A percentile compares a stretch with the other conserved stretches of the same genome.
These are phyloP conservation scores for Sicyos edulis DNA, from an alignment of 306 rosid genomes.

Conservation along the genomic window DNA sequence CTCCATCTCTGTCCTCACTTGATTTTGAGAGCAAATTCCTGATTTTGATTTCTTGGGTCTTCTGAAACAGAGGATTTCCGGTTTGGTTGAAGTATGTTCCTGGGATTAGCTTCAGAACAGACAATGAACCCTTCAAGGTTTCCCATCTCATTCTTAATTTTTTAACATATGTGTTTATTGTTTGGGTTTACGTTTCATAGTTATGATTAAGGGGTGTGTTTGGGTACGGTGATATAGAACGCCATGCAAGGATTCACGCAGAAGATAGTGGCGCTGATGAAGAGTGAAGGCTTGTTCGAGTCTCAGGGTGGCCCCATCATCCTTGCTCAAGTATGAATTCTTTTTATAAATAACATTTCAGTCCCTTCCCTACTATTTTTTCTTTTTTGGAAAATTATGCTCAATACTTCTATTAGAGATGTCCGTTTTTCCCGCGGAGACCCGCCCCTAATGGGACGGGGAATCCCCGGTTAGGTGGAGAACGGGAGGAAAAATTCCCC, in stretches of 20 bases:
- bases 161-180: too few relatives aligned
- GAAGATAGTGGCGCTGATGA: constrained; percentile 89
- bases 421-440: too few relatives aligned
- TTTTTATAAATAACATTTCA: too few relatives aligned
- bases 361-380: too few relatives aligned
- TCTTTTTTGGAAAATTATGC: too few relatives aligned
- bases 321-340: constrained; percentile 69
- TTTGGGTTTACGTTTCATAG: background rate
- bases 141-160: background rate
- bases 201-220: background rate
- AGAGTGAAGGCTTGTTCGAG: constrained; percentile 67
- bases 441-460: too few relatives aligned
- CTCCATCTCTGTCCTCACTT: background rate
- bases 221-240: constrained; percentile 40
- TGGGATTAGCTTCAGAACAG: constrained; percentile 92
- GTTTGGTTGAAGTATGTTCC: constrained; percentile 97
- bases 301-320: constrained; percentile 99
- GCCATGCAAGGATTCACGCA: constrained; percentile 92
- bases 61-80: constrained; percentile 74
- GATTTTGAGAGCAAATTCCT: background rate
- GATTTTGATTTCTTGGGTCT: background rate
- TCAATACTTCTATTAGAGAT: too few relatives aligned
- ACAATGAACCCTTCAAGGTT: constrained; percentile 93
- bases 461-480: too few relatives aligned
- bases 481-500: too few relatives aligned